A percentile compares a stretch with the other conserved stretches of the same genome.
Conservation (phyloP, 2,329 filamentous ascomycete species). For the Boeremia lycopersici region DNA sequence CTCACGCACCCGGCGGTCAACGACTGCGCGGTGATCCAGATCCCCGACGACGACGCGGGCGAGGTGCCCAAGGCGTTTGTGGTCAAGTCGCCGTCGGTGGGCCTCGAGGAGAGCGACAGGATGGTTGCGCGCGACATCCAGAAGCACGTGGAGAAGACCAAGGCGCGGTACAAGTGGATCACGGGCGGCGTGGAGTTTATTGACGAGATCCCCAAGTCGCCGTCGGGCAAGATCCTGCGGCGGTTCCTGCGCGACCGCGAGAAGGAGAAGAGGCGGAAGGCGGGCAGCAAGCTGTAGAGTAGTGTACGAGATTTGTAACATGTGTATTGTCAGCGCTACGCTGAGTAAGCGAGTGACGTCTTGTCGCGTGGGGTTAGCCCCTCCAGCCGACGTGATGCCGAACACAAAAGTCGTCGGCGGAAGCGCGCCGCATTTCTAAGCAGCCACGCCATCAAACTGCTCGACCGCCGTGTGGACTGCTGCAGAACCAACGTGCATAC, state of each 20-base stretch:
- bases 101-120: constrained; percentile 58
- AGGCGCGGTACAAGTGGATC: constrained; percentile 67
- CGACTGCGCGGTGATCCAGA: constrained; percentile 78
- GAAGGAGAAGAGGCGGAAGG: constrained; percentile 67
- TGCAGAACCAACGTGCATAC: background rate
- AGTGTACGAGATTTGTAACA: too few relatives aligned
- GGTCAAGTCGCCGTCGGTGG: constrained; percentile 61
- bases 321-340: background rate
- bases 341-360: constrained; percentile 38
- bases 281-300: constrained; percentile 68
- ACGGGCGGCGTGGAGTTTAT: constrained; percentile 62
- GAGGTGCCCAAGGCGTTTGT: constrained; percentile 69
- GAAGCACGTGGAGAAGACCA: constrained; percentile 65
- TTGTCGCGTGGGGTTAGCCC: constrained; percentile 29
- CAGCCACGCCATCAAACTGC: constrained; percentile 27
- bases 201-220: constrained; percentile 62
- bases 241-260: constrained; percentile 75
- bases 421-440: constrained; percentile 44
- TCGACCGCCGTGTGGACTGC: background rate
- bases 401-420: constrained; percentile 41
- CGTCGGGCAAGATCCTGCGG: constrained; percentile 67
- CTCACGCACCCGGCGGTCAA: constrained; percentile 76
- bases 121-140: constrained; percentile 58
- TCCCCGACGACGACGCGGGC: constrained; percentile 67
- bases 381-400: constrained; percentile 29